A percentile compares a stretch with the other conserved stretches of the same genome.
Conservation (phyloP, 805 yeast species). For the Candida koratica region DNA sequence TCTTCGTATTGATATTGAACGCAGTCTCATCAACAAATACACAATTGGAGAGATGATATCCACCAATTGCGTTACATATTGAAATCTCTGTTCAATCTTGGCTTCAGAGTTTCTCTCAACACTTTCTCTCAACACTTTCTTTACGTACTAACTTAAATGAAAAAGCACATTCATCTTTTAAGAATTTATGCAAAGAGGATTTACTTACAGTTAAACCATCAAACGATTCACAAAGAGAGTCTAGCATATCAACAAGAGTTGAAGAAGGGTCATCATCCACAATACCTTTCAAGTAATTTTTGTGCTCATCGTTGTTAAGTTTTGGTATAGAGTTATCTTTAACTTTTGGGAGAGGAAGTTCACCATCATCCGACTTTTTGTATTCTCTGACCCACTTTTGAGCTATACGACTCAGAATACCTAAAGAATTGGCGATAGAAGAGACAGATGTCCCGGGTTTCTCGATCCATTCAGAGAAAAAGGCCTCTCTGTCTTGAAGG, state of each 20-base stretch:
- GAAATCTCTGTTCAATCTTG: too few species aligned
- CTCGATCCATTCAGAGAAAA: constrained; percentile 8
- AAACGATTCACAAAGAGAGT: constrained; percentile 1
- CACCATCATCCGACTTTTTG: constrained; percentile 6
- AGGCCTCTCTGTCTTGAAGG: constrained; percentile 2
- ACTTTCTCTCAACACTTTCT: constrained; percentile 11
- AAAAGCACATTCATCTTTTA: too few species aligned
- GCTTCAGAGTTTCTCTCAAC: constrained; percentile 9
- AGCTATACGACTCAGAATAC: too few species aligned
- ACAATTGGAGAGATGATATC: constrained; percentile 10
- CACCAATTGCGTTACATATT: constrained; percentile 8
- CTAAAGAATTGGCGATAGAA: too few species aligned
- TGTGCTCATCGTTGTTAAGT: constrained; percentile 3
- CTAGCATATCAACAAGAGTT: too few species aligned
- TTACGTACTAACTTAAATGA: constrained; percentile 6
- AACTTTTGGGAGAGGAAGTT: constrained; percentile 7
- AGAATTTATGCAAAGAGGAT: constrained; percentile 8
- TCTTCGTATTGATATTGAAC: constrained; percentile 13
- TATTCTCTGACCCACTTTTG: constrained; percentile 9
- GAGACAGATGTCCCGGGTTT: constrained; percentile 6
- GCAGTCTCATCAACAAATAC: constrained; percentile 17
- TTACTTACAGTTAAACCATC: constrained; percentile 9
- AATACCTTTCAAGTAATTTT: constrained; percentile 1
- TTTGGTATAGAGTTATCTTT: constrained; percentile 7
- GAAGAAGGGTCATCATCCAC: constrained; percentile 2